Percentiles rank a stretch among this genome's conserved stretches.
Evolutionary conservation across 2,329 filamentous ascomycete species (phyloP).

Genomic region (Westerdykella sp.): DNA sequence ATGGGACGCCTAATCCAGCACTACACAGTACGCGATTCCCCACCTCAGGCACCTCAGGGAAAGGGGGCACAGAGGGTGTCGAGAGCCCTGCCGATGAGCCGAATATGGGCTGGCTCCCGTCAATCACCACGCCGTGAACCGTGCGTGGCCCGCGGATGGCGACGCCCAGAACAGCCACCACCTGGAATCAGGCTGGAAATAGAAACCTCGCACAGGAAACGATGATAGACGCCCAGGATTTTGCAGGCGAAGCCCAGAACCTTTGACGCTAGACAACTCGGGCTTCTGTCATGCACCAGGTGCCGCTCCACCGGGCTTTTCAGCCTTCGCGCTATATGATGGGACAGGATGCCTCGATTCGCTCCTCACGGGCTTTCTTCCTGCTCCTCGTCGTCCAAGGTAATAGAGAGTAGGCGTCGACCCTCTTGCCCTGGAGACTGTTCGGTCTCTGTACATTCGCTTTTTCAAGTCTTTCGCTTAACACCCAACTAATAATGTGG

Average conservation of each 20-base stretch:
- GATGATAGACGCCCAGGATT: background rate
- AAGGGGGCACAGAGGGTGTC: no score
- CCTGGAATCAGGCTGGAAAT: background rate
- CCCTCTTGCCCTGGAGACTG: constrained; percentile 21
- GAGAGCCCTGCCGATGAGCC: background rate
- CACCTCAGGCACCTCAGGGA: no score
- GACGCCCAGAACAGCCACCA: background rate
- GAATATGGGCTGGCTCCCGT: background rate
- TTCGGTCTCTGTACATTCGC: constrained; percentile 36
- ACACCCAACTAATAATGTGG: constrained; percentile 23
- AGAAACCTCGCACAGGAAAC: background rate
- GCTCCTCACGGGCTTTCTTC: constrained; percentile 18
- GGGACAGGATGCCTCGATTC: constrained; percentile 4
- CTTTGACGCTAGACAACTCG: constrained; percentile 15
- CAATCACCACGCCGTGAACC: background rate
- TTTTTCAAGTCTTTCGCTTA: constrained; percentile 26
- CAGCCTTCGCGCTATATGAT: constrained; percentile 28
- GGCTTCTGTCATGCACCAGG: constrained; percentile 15
- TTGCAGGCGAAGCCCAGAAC: constrained; percentile 15
- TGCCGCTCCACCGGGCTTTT: constrained; percentile 11
- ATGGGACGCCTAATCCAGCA: no score
- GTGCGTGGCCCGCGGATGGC: background rate
- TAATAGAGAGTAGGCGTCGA: constrained; percentile 13
- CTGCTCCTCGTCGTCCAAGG: constrained; percentile 8
- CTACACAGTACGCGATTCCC: no score